These are phyloP conservation scores for Hirschfeldia incana DNA, from an alignment of 345 rosid genomes.

Conservation along the genomic window DNA sequence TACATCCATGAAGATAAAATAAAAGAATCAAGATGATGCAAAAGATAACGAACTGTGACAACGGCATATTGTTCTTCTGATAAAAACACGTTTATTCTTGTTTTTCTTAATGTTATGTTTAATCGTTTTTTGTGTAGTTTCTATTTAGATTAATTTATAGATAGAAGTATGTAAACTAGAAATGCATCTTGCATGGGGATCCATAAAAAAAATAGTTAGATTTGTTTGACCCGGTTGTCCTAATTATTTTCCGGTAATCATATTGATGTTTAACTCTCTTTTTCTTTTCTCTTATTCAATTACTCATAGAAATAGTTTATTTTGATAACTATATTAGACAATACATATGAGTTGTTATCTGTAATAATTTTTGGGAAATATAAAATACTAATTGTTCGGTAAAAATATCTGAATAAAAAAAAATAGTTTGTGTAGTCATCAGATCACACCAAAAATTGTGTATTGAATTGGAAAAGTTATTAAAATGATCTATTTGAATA, in stretches of 20 bases:
- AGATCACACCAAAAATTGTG: no score
- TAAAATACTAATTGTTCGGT: no score
- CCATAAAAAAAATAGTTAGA: not conserved
- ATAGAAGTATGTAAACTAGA: not conserved
- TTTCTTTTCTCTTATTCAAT: no score
- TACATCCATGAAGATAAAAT: not conserved
- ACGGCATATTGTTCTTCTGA: not conserved
- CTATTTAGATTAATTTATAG: not conserved
- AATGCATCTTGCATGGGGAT: not conserved
- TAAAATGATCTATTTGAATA: no score
- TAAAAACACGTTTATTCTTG: not conserved
- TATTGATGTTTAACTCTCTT: not conserved
- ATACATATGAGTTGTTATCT: not conserved
- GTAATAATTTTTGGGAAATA: not conserved
- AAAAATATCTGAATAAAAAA: no score
- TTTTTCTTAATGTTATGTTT: no score
- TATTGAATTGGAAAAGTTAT: no score
- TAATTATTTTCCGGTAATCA: not conserved
- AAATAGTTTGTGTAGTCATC: no score
- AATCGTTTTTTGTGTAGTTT: no score
- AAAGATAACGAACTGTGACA: not conserved
- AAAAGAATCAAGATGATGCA: not conserved
- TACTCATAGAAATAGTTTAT: not conserved
- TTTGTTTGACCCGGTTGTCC: no score
- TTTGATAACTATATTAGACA: not conserved